These are phyloP conservation scores for Silene conica DNA, from an alignment of 148 eudicot species.

Conservation along the genomic window DNA sequence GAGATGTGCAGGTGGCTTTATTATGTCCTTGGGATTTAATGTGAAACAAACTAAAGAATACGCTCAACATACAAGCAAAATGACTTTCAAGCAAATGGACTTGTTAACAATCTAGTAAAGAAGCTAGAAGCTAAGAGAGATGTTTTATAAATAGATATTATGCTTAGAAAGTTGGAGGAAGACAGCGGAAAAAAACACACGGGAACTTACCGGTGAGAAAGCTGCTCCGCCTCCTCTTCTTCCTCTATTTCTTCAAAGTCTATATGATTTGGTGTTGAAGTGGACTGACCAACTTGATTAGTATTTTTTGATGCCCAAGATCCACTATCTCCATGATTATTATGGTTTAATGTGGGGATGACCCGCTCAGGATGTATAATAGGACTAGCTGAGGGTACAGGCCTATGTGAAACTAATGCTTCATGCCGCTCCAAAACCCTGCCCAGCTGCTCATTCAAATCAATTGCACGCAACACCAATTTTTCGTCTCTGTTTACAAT, in stretches of 20 bases:
- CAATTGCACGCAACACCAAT: constrained; percentile 70
- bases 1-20: background rate
- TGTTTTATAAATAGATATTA: too few species aligned
- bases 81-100: background rate
- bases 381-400: constrained; percentile 21
- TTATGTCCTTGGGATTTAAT: background rate
- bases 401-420: constrained; percentile 38
- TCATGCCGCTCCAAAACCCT: constrained; percentile 67
- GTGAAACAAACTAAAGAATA: background rate
- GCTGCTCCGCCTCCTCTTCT: constrained; percentile 84
- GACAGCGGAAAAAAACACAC: too few species aligned
- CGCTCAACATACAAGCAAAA: background rate
- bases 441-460: constrained; percentile 78
- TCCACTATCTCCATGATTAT: constrained; percentile 32
- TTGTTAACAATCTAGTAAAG: background rate
- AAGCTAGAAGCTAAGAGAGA: too few species aligned
- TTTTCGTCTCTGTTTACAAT: constrained; percentile 57
- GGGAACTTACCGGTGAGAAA: constrained; percentile 58
- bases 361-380: constrained; percentile 32
- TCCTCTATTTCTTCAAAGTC: constrained; percentile 46
- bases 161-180: too few species aligned
- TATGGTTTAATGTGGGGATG: constrained; percentile 29
- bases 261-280: constrained; percentile 39
- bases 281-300: constrained; percentile 36
- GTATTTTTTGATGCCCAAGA: constrained; percentile 39